Percentiles rank a stretch among this genome's conserved stretches.
Conservation (phyloP, 2,329 filamentous ascomycete species). For the Talaromyces sp. region DNA sequence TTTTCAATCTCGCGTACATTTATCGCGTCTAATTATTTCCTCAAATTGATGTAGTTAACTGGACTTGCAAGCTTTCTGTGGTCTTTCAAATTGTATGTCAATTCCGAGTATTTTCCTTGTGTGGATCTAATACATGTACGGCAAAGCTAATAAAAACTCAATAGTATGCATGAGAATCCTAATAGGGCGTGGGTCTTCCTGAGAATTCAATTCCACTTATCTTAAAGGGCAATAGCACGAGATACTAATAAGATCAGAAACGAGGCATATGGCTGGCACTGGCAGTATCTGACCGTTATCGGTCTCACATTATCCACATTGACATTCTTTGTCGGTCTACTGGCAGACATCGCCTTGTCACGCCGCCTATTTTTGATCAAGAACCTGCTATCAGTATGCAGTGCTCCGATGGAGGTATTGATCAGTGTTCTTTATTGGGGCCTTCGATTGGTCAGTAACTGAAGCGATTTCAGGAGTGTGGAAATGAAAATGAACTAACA, state of each 20-base stretch:
- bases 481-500: conserved; percentile 3
- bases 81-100: conserved; percentile 48
- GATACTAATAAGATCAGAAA: conserved; percentile 43
- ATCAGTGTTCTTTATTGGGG: conserved; percentile 66
- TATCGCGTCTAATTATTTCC: conserved; percentile 5
- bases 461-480: not conserved
- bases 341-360: conserved; percentile 60
- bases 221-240: not conserved
- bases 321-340: conserved; percentile 57
- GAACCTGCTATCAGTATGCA: conserved; percentile 60
- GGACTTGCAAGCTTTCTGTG: conserved; percentile 48
- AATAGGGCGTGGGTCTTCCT: conserved; percentile 43
- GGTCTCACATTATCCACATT: conserved; percentile 59
- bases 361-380: conserved; percentile 58
- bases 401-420: conserved; percentile 62
- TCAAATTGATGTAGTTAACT: conserved; percentile 32
- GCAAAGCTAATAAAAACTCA: conserved; percentile 10
- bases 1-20: too few relatives aligned
- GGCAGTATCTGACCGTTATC: conserved; percentile 67
- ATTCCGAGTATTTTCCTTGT: conserved; percentile 12
- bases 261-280: conserved; percentile 66
- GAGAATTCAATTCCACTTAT: not conserved
- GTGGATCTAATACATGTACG: not conserved
- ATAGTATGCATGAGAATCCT: conserved; percentile 47
- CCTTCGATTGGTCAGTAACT: conserved; percentile 50